Evolutionary conservation across 148 eudicot genomes (phyloP), one percentile per base, ranked within the genome.

Genomic region (Chenopodium berlandieri): DNA sequence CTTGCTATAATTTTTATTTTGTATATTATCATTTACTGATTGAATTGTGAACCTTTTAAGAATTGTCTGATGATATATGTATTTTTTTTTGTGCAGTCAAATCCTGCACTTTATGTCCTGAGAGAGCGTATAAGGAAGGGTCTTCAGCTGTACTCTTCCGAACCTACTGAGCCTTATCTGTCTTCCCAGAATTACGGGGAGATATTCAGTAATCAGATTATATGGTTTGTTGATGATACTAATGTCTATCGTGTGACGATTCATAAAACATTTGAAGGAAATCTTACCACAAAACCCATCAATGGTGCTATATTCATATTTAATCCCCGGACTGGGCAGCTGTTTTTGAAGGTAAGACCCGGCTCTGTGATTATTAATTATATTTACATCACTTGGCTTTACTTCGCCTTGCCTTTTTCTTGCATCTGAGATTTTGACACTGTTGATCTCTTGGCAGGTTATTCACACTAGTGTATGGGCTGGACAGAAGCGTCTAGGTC

Each of bases 381-480:
- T 5, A 37, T 80, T 72, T 66, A 76, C 4, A 10, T 44, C 12
- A 11, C 34, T 9, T 73, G 32, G 9, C 20, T 73, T 1, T 27
- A 50, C n/a, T 16, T 65, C 11, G 40, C 3, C 7, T 12, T 47
- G 0, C 60, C 50, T 20, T 3, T 3, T 56, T 48, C 9, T 62
- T 52, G 31, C 13, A 27, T 44, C 40, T 73, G 22, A 23, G 63
- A 63, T 72, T 10, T 2, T 22, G 56, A 64, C 50, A 22, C 79
- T 66, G 54, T 78, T 81, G 34, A 69, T 73, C 30, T 63, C 63
- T 82, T 86, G 76, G 75, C 92, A 95, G 98, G 99, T 94, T 44
- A 97, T 94, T 78, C 99, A 97, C 90, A 97, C 97, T 22, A 97
- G 99, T 81, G 99, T 97, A 2, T 97, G 99, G 99, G 99, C 99